Evolutionary conservation across 176 grass and related monocot genomes (phyloP), one percentile per base, ranked within the genome.

Genomic region (Juncus effusus): DNA sequence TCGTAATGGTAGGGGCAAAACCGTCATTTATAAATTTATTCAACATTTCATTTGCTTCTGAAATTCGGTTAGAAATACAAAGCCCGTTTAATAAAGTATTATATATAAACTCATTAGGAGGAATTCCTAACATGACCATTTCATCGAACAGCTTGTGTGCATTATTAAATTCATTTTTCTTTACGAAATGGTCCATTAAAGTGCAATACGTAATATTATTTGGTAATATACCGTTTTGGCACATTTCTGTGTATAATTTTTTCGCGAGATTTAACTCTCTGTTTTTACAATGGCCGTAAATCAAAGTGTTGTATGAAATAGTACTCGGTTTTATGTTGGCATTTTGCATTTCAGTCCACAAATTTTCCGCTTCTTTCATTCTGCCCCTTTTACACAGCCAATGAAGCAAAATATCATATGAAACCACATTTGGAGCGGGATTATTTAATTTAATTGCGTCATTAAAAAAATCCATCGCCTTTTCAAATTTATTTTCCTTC

Each of bases 81-180:
- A 91, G 77, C 62, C 91, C 81, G 78, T 96, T 91, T 62, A 91
- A 85, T 51, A 96, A 58, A 78, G 63, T 75, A 13, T 91, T 96
- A 61, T 77, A 90, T 70, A 51, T 81, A 68, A 85, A 91, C 3
- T 96, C 84, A 74, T 85, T 76, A 59, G 61, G 78, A 66, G 84
- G 39, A 75, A 90, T 76, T 40, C 87, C 81, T 56, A 87, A 69
- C 62, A 67, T 57, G 12, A 54, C 79, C 87, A 88, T 90, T 74
- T 76, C 78, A 49, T 83, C 62, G 64, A 91, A 72, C 28, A 91
- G 76, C 40, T 61, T 56, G 10, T 79, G 79, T 37, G 76, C 84
- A 54, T 78, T 78, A 76, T 76, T 74, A 73, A 81, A 88, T 69
- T 55, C 58, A 13, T 82, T 83, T 61, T 70, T 83, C 40, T 83